These are phyloP conservation scores for Saccharomycopsis sp. DNA, from an alignment of 805 yeast species.

Conservation along the genomic window DNA sequence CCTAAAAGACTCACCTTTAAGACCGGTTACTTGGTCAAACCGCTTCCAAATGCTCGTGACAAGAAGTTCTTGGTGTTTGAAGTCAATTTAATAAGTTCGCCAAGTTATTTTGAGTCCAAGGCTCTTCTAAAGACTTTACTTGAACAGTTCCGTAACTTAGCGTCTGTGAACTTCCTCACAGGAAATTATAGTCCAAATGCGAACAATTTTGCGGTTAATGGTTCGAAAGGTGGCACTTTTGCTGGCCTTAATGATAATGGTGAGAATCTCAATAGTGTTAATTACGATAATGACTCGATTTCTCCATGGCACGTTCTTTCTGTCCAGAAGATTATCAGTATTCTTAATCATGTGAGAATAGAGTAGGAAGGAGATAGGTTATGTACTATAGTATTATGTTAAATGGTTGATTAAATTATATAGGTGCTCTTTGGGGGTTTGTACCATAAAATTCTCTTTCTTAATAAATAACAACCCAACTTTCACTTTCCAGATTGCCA, in stretches of 20 bases:
- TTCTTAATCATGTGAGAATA: slow-evolving; percentile 52
- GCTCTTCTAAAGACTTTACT: slow-evolving; percentile 50
- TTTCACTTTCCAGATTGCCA: no score
- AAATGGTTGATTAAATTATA: no score
- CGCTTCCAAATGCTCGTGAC: slow-evolving; percentile 25
- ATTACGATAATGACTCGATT: slow-evolving; percentile 28
- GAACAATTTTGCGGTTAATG: slow-evolving; percentile 4
- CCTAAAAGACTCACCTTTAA: slow-evolving; percentile 64
- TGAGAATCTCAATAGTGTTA: slow-evolving; percentile 2
- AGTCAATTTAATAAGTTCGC: slow-evolving; percentile 66
- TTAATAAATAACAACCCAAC: no score
- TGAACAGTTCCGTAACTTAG: slow-evolving; percentile 54
- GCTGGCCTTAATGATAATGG: slow-evolving; percentile 13
- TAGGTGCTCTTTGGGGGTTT: no score
- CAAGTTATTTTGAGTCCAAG: slow-evolving; percentile 53
- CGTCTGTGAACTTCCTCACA: slow-evolving; percentile 29
- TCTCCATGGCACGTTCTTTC: slow-evolving; percentile 73
- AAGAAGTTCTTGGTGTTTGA: slow-evolving; percentile 41
- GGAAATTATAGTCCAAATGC: slow-evolving; percentile 33
- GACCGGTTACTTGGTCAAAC: slow-evolving; percentile 59
- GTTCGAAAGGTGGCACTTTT: slow-evolving; percentile 9
- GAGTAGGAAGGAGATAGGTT: slow-evolving; percentile 25
- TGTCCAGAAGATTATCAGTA: slow-evolving; percentile 54
- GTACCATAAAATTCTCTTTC: no score
- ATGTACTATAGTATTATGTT: no score